Conservation (phyloP, 768 basidiomycete species). For the Flagelloscypha sp. region DNA sequence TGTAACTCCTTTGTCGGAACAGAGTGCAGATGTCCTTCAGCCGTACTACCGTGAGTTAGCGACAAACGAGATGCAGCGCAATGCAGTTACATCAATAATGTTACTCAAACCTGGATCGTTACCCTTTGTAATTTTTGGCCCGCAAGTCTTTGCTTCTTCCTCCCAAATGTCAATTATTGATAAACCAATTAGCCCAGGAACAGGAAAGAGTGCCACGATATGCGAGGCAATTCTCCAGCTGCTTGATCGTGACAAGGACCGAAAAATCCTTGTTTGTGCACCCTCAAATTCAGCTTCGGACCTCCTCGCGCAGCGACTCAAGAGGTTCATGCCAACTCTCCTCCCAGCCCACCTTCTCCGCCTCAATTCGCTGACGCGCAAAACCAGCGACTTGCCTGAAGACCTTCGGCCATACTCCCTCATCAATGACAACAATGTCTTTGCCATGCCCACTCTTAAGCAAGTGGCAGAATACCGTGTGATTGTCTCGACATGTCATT, state of each 20-base stretch:
- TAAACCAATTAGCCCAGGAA: constrained; percentile 39
- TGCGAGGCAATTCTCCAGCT: constrained; percentile 54
- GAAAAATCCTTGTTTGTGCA: constrained; percentile 50
- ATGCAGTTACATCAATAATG: constrained; percentile 41
- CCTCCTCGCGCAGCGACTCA: constrained; percentile 41
- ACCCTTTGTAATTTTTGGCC: constrained; percentile 57
- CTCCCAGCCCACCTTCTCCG: constrained; percentile 35
- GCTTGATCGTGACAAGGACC: constrained; percentile 25
- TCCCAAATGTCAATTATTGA: background rate
- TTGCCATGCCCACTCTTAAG: constrained; percentile 31
- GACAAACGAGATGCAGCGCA: constrained; percentile 37
- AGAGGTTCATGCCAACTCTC: constrained; percentile 17
- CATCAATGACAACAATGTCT: constrained; percentile 29
- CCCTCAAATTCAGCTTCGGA: constrained; percentile 64
- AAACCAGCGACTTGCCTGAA: constrained; percentile 36
- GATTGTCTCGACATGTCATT: constrained; percentile 59
- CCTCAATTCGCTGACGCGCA: constrained; percentile 45
- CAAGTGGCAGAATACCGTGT: constrained; percentile 38
- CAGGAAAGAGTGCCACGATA: constrained; percentile 59
- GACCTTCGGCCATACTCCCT: constrained; percentile 29
- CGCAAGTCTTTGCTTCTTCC: constrained; percentile 29
- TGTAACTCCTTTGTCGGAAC: constrained; percentile 7
- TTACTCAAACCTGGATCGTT: constrained; percentile 33
- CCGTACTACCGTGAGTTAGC: constrained; percentile 36
- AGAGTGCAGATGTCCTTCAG: constrained; percentile 11